Evolutionary conservation across 257 asterid species (phyloP).

Genomic region (Nicotiana tabacum): DNA sequence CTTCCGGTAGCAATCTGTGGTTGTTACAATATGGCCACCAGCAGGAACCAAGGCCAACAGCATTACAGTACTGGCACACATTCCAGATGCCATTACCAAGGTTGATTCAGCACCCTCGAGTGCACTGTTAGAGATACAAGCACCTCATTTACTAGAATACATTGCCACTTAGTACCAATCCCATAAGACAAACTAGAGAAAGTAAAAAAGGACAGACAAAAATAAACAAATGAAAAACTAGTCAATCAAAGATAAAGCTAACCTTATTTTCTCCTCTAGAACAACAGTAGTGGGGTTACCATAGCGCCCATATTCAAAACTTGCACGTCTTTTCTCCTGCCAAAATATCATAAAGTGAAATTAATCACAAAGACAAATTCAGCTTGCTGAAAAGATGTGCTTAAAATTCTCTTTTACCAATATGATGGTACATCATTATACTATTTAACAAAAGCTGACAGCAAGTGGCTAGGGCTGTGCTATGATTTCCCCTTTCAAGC

Average conservation of each 20-base stretch:
- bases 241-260: neutral
- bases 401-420: neutral
- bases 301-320: slow-evolving; percentile 92
- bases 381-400: neutral
- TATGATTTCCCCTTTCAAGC: neutral
- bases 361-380: neutral
- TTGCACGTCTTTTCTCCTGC: slow-evolving; percentile 77
- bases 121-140: slow-evolving; percentile 51
- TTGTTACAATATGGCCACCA: slow-evolving; percentile 88
- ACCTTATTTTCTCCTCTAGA: slow-evolving; percentile 89
- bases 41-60: slow-evolving; percentile 87
- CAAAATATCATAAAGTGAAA: slow-evolving; percentile 1
- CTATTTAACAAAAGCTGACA: neutral
- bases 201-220: neutral
- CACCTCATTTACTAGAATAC: neutral
- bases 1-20: slow-evolving; percentile 89
- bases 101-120: slow-evolving; percentile 95
- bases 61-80: slow-evolving; percentile 86
- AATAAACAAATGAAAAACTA: neutral
- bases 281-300: slow-evolving; percentile 86
- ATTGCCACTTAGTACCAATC: neutral
- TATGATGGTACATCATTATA: neutral
- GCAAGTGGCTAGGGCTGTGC: neutral
- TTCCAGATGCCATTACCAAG: slow-evolving; percentile 78
- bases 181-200: neutral